Conservation (phyloP, 805 yeast genomes). For the Wickerhamomyces pijperi region DNA sequence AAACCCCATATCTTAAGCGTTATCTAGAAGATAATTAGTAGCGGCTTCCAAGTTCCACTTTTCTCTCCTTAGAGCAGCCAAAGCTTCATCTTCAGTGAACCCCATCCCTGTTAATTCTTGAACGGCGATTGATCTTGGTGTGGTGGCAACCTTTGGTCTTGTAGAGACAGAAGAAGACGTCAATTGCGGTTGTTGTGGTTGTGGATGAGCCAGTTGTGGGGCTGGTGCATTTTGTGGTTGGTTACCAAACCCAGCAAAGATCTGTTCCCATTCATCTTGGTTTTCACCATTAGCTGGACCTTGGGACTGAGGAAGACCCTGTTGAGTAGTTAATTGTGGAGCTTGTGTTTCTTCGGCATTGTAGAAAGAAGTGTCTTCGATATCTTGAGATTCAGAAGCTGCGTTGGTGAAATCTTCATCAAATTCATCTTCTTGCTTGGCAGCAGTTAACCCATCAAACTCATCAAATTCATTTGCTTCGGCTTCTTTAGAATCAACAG, state of each 20-base stretch:
- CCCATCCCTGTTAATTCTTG: conserved; percentile 88
- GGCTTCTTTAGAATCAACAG: too few relatives aligned
- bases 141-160: conserved; percentile 25
- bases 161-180: conserved; percentile 1
- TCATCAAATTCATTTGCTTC: conserved; percentile 14
- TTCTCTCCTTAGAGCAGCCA: conserved; percentile 55
- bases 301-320: background rate
- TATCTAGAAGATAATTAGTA: conserved; percentile 73
- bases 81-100: conserved; percentile 53
- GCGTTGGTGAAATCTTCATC: background rate
- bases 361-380: conserved; percentile 14
- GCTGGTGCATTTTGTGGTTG: conserved; percentile 19
- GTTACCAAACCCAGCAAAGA: conserved; percentile 82
- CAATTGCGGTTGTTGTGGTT: conserved; percentile 8
- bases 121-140: conserved; percentile 46
- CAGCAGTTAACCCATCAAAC: conserved; percentile 33
- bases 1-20: too few relatives aligned
- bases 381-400: conserved; percentile 3
- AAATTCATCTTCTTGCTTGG: conserved; percentile 12
- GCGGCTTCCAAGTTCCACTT: conserved; percentile 77
- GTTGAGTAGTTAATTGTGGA: background rate
- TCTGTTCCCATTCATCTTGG: conserved; percentile 76
- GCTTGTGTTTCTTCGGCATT: conserved; percentile 12
- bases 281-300: conserved; percentile 1
- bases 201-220: conserved; percentile 5